Evolutionary conservation across 768 basidiomycete species (phyloP).

Genomic region (Lentinula edodes): DNA sequence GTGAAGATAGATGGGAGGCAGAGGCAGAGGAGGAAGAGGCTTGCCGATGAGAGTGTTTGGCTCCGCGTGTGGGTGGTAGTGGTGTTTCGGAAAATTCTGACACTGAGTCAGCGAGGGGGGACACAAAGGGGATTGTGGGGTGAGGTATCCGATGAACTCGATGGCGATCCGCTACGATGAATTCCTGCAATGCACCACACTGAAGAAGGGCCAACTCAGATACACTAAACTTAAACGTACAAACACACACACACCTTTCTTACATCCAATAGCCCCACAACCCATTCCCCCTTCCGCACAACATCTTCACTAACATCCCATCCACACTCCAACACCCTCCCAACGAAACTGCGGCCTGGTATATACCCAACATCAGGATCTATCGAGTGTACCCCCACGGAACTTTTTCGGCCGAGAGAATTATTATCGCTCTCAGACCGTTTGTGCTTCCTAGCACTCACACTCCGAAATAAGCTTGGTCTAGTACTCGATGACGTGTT

Average conservation of each 20-base stretch:
- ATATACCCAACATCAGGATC: constrained; percentile 62
- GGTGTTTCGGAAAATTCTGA: constrained; percentile 6
- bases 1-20: constrained; percentile 10
- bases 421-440: constrained; percentile 7
- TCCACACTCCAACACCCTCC: constrained; percentile 76
- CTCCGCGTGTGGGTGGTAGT: neutral
- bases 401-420: constrained; percentile 9
- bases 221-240: constrained; percentile 10
- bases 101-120: too few relatives aligned
- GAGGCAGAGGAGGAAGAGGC: neutral
- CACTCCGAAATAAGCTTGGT: constrained; percentile 5
- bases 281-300: constrained; percentile 78
- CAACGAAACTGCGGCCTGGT: constrained; percentile 85
- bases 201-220: constrained; percentile 21
- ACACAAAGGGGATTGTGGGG: constrained; percentile 36
- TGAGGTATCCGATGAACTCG: constrained; percentile 70
- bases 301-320: constrained; percentile 71
- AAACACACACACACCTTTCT: constrained; percentile 51
- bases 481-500: neutral
- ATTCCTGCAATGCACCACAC: constrained; percentile 88
- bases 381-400: constrained; percentile 10
- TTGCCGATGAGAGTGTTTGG: neutral
- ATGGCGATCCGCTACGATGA: constrained; percentile 76
- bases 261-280: constrained; percentile 73
- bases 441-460: constrained; percentile 5